phyloP scores from a whole-genome alignment of 768 basidiomycete genomes.

The Leccinum subgranulosum region DNA sequence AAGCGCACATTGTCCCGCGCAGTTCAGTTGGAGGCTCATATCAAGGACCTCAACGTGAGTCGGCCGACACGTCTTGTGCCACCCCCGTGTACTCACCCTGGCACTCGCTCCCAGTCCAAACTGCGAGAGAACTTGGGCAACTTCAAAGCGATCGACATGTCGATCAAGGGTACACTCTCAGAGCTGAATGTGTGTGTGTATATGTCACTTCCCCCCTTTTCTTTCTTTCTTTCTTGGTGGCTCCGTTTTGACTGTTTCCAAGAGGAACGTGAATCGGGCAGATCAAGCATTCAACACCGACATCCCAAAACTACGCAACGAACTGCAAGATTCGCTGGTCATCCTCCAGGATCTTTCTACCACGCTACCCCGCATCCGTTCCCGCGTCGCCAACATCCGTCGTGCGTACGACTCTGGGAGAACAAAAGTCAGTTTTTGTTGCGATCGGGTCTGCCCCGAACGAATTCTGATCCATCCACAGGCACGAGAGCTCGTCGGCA shows the following conservation, averaged over 20 bases:
- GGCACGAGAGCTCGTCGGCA: slow-evolving; percentile 63
- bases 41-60: slow-evolving; percentile 60
- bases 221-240: background rate
- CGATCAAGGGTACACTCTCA: slow-evolving; percentile 61
- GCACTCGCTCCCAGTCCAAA: slow-evolving; percentile 44
- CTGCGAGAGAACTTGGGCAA: slow-evolving; percentile 46
- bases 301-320: slow-evolving; percentile 57
- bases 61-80: background rate
- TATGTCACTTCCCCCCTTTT: too few relatives aligned
- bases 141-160: slow-evolving; percentile 68
- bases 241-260: background rate
- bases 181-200: slow-evolving; percentile 53
- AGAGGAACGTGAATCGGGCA: slow-evolving; percentile 61
- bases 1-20: slow-evolving; percentile 47
- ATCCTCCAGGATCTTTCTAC: slow-evolving; percentile 55
- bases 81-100: background rate
- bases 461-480: slow-evolving; percentile 22
- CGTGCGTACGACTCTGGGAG: slow-evolving; percentile 71
- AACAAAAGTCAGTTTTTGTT: slow-evolving; percentile 46
- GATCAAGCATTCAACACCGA: slow-evolving; percentile 56
- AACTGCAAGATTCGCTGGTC: slow-evolving; percentile 60
- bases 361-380: slow-evolving; percentile 57
- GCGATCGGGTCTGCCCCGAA: background rate
- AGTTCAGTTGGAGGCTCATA: slow-evolving; percentile 48
- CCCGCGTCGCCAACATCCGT: slow-evolving; percentile 59